These are phyloP conservation scores for Sclerotinia subarctica DNA, from an alignment of 2,329 filamentous ascomycete species.

Conservation along the genomic window DNA sequence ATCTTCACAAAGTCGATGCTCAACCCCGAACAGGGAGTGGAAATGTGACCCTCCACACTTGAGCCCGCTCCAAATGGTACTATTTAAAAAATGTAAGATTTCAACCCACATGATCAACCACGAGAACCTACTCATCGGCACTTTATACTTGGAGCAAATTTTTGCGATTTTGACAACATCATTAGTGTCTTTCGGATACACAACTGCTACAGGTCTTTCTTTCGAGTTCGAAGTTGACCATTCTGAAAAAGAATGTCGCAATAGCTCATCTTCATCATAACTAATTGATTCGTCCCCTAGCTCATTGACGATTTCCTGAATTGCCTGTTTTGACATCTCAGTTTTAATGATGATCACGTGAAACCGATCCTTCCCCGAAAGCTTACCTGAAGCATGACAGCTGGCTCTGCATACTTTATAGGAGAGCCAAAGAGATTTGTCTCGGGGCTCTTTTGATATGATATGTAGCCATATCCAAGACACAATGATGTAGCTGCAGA, in stretches of 20 bases:
- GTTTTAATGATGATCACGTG: background rate
- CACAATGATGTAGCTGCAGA: slow-evolving; percentile 9
- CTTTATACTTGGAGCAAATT: slow-evolving; percentile 70
- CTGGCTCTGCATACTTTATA: slow-evolving; percentile 21
- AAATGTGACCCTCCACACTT: slow-evolving; percentile 72
- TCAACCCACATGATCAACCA: background rate
- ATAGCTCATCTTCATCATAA: slow-evolving; percentile 51
- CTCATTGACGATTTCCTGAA: slow-evolving; percentile 10
- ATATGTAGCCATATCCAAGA: slow-evolving; percentile 6
- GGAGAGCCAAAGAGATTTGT: background rate
- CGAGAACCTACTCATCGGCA: slow-evolving; percentile 66
- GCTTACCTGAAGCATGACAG: slow-evolving; percentile 16
- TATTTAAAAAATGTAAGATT: background rate
- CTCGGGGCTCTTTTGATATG: background rate
- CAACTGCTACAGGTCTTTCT: slow-evolving; percentile 58
- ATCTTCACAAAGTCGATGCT: slow-evolving; percentile 86
- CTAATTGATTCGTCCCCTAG: slow-evolving; percentile 11
- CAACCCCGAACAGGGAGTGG: slow-evolving; percentile 78
- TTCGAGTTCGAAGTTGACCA: slow-evolving; percentile 60
- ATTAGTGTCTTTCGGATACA: slow-evolving; percentile 58
- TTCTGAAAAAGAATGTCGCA: slow-evolving; percentile 59
- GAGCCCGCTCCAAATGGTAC: slow-evolving; percentile 18
- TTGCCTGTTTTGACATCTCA: slow-evolving; percentile 15
- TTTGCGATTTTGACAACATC: slow-evolving; percentile 60
- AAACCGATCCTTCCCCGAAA: background rate